A percentile compares a stretch with the other conserved stretches of the same genome.
Conservation (phyloP, 805 yeast species). For the Cyberlindnera mrakii region DNA sequence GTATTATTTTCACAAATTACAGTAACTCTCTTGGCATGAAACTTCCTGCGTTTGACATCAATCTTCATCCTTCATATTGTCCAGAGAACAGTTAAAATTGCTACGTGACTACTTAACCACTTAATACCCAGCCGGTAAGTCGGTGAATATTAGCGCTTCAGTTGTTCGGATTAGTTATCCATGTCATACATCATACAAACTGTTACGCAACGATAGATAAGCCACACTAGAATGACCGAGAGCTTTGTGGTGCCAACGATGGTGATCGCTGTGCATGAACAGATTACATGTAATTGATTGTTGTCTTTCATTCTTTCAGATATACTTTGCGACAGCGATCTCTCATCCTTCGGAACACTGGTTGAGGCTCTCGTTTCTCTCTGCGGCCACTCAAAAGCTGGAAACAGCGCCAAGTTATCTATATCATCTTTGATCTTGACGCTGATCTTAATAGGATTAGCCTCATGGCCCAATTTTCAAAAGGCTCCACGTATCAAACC, state of each 20-base stretch:
- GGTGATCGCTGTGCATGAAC: neutral
- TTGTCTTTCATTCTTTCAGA: neutral
- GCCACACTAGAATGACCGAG: slow-evolving; percentile 15
- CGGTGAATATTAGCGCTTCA: neutral
- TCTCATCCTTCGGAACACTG: neutral
- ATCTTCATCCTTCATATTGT: no score
- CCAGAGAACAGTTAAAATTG: no score
- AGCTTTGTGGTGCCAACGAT: slow-evolving; percentile 40
- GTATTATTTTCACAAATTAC: no score
- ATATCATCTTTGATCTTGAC: slow-evolving; percentile 29
- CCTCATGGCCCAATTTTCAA: slow-evolving; percentile 31
- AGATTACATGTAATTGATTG: neutral
- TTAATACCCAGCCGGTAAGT: neutral
- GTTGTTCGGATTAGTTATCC: no score
- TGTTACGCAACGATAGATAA: neutral
- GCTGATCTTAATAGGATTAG: slow-evolving; percentile 30
- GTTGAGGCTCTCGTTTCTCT: neutral
- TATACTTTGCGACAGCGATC: neutral
- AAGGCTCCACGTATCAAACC: slow-evolving; percentile 36
- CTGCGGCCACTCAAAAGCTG: slow-evolving; percentile 18
- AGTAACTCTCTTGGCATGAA: no score
- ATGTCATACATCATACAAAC: neutral
- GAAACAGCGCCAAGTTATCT: slow-evolving; percentile 24
- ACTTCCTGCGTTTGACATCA: no score
- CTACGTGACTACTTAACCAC: no score